These are phyloP conservation scores for Phyllostachys edulis DNA, from an alignment of 176 grass and related monocot species.

Conservation along the genomic window DNA sequence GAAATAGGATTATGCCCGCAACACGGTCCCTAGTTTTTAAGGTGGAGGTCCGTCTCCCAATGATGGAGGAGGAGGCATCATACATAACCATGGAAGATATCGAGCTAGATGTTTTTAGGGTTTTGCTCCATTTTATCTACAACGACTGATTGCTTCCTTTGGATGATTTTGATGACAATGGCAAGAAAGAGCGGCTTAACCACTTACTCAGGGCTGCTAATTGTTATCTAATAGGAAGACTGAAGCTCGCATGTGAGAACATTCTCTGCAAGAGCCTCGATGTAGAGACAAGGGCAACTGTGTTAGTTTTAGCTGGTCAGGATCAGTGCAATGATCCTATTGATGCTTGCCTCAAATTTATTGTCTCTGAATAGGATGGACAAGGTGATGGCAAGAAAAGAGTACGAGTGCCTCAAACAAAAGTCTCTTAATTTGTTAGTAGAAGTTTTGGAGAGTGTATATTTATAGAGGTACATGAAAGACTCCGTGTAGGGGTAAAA, in stretches of 20 bases:
- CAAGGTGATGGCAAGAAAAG: no score
- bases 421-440: no score
- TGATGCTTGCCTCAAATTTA: no score
- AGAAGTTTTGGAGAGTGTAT: no score
- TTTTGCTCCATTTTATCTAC: neutral
- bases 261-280: no score
- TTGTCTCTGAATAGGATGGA: no score
- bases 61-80: neutral
- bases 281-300: no score
- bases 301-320: no score
- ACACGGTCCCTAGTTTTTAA: neutral
- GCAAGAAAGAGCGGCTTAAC: neutral
- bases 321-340: no score
- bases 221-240: slow-evolving; percentile 14
- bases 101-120: neutral
- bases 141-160: neutral
- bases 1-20: neutral
- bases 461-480: no score
- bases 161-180: neutral
- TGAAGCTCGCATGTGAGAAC: neutral
- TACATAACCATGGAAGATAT: neutral
- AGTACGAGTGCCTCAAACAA: no score
- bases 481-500: no score
- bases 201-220: slow-evolving; percentile 1
- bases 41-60: neutral